Evolutionary conservation across 148 eudicot genomes (phyloP).

Genomic region (Euryodendron excelsum): DNA sequence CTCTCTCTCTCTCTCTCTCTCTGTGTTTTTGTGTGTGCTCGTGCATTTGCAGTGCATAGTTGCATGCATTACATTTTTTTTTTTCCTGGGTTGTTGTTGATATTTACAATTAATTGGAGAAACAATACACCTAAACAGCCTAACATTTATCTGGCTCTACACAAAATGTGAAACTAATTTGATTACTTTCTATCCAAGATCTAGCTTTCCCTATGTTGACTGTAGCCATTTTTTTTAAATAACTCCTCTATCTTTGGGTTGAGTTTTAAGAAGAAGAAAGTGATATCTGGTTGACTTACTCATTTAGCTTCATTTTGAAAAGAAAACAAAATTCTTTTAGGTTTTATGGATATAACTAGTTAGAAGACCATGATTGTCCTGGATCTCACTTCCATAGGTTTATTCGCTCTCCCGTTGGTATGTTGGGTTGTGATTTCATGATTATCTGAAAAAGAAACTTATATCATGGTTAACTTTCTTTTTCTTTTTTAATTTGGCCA

Average conservation of each 20-base stretch:
- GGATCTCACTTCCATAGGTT: neutral
- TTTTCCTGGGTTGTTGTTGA: too few relatives aligned
- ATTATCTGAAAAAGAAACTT: neutral
- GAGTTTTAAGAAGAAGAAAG: neutral
- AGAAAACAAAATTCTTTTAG: neutral
- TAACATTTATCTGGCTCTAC: neutral
- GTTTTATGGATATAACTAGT: neutral
- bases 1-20: neutral
- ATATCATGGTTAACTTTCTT: neutral
- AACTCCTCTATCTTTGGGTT: neutral
- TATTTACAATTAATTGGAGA: neutral
- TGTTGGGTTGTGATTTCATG: neutral
- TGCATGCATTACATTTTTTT: neutral
- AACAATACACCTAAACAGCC: neutral
- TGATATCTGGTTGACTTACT: neutral
- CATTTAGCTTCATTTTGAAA: neutral
- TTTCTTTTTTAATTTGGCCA: neutral
- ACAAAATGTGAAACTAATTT: neutral
- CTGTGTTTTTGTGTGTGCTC: neutral
- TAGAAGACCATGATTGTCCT: neutral
- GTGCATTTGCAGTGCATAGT: neutral
- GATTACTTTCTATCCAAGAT: neutral
- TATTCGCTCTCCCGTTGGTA: neutral
- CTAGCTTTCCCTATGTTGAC: slow-evolving; percentile 1
- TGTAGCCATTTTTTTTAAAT: neutral